Evolutionary conservation across 345 rosid genomes (phyloP), one percentile per base, ranked within the genome.

Genomic region (Hibiscus tridactylites): DNA sequence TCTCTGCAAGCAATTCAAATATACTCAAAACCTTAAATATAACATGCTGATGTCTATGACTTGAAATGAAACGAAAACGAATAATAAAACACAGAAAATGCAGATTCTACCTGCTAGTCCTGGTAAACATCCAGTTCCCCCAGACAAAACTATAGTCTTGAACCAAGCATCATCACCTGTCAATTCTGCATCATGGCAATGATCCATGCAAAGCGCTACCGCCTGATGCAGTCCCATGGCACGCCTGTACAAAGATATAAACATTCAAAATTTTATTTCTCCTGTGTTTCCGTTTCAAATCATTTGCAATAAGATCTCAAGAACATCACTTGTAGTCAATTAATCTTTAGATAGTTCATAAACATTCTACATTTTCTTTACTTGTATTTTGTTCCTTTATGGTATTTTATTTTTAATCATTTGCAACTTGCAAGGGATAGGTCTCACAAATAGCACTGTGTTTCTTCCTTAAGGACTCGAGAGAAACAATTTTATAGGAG

Each of bases 201-300:
- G 97, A 70, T 94, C 96, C 88, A 94, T 94, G 82, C 98, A 91
- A 33, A 88, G 97, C 60, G 92, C 84, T 57, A 94, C 87, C 12
- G 95, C 98, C 78, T 94, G 95, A 57, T 85, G 90, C 83, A 94
- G 85, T 73, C 95, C 86, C 98, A 93, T 93, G 12, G 91, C 81
- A 28, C 71, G 83, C 82, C 98, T 91, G 83, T 16, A 37, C 64
- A 70, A 73, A 59, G 61, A 60, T 78, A 26, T 16, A 42, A 29
- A 9, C 28, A 44, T 17, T 42, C 61, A 42, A 46, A 1, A 6
- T 21, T 21, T 42, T 39, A 24, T n/a, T 26, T 19, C 6, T 12
- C 42, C 1, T n/a, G 31, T 26, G 17, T 66, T 68, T 68, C 42
- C 19, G 50, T 37, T 61, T 50, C 47, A 6, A 61, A 66, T 54